Conservation (phyloP, 139 green algal genomes). For the Chlamydomonas incerta region DNA sequence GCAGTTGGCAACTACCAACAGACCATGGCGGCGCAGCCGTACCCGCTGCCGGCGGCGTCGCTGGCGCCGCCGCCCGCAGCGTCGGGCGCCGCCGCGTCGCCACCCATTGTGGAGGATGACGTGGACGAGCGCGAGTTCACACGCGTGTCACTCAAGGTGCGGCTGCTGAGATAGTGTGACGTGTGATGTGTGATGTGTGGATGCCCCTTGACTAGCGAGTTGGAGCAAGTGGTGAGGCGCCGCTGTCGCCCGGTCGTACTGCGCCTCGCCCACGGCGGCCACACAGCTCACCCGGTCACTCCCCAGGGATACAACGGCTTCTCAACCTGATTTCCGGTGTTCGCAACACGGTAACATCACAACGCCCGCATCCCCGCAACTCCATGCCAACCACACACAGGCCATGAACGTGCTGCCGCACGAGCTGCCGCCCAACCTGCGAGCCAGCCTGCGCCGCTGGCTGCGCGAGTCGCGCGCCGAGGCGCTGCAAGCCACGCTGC, state of each 20-base stretch:
- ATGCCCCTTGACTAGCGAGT: too few relatives aligned
- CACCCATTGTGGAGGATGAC: not conserved
- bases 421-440: constrained; percentile 27
- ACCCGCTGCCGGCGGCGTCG: not conserved
- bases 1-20: constrained; percentile 1
- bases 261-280: too few relatives aligned
- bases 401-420: constrained; percentile 38
- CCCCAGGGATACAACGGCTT: too few relatives aligned
- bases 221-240: too few relatives aligned
- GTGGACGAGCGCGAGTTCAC: constrained; percentile 28
- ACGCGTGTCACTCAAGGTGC: constrained; percentile 37
- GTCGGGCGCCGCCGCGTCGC: too few relatives aligned
- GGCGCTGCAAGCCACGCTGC: constrained; percentile 24
- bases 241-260: too few relatives aligned
- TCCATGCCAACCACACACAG: too few relatives aligned
- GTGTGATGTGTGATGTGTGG: too few relatives aligned
- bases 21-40: not conserved
- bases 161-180: too few relatives aligned
- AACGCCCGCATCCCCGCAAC: not conserved
- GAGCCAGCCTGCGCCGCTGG: constrained; percentile 18
- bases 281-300: too few relatives aligned
- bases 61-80: not conserved
- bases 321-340: too few relatives aligned
- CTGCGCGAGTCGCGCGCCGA: constrained; percentile 21
- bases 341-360: too few relatives aligned